Evolutionary conservation across 2,329 filamentous ascomycete species (phyloP).

Genomic region (Penicillium sp.): DNA sequence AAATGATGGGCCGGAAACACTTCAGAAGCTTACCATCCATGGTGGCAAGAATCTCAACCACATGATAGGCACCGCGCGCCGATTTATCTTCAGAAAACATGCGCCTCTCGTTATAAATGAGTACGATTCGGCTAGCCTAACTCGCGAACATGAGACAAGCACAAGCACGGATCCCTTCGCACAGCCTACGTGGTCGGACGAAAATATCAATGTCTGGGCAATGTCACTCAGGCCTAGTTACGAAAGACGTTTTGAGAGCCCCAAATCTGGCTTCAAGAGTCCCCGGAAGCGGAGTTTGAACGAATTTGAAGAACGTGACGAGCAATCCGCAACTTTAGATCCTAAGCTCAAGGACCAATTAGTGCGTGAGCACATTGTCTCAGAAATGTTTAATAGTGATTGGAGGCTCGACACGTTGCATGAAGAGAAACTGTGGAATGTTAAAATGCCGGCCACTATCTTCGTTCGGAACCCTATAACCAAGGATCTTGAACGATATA

Average conservation of each 20-base stretch:
- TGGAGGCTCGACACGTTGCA: constrained; percentile 70
- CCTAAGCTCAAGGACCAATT: constrained; percentile 41
- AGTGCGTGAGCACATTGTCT: constrained; percentile 61
- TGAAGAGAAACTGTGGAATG: constrained; percentile 62
- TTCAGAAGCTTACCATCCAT: constrained; percentile 58
- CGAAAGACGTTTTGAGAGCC: constrained; percentile 19
- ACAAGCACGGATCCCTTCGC: constrained; percentile 24
- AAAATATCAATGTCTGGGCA: constrained; percentile 79
- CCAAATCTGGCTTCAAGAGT: constrained; percentile 25
- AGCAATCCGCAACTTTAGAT: constrained; percentile 15
- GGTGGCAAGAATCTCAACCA: constrained; percentile 78
- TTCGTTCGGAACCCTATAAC: constrained; percentile 62
- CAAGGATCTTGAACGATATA: constrained; percentile 65
- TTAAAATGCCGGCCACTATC: constrained; percentile 64
- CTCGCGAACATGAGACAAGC: constrained; percentile 22
- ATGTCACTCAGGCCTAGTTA: constrained; percentile 52
- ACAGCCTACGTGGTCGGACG: constrained; percentile 69
- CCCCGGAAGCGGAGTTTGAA: constrained; percentile 48
- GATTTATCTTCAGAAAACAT: constrained; percentile 82
- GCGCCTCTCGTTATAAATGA: constrained; percentile 71
- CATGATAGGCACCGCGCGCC: constrained; percentile 72
- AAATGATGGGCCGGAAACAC: neutral
- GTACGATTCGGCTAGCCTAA: constrained; percentile 41
- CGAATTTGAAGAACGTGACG: constrained; percentile 40
- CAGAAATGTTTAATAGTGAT: constrained; percentile 72